These are phyloP conservation scores for Xylaria palmicola DNA, from an alignment of 495 filamentous ascomycete genomes.

Conservation along the genomic window DNA sequence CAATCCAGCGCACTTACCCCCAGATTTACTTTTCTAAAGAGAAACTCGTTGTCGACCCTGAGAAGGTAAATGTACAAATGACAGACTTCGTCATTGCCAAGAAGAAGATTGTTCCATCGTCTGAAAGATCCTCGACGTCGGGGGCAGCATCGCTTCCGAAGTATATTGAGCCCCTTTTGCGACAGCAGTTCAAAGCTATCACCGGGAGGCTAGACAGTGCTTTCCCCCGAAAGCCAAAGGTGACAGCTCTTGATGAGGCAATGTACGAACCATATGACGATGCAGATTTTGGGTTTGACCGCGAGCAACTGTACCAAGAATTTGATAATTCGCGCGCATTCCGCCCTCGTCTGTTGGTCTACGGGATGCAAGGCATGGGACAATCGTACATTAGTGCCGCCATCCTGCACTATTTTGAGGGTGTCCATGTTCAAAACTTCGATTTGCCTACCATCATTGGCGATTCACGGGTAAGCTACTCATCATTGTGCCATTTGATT, in stretches of 20 bases:
- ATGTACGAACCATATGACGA: conserved; percentile 86
- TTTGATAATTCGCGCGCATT: conserved; percentile 89
- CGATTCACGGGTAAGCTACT: conserved; percentile 50
- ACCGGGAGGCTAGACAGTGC: conserved; percentile 67
- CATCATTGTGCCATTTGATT: conserved; percentile 42
- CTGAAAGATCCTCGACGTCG: conserved; percentile 81
- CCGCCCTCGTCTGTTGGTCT: conserved; percentile 79
- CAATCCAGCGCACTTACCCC: conserved; percentile 90
- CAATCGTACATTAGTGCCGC: conserved; percentile 90
- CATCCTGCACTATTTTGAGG: conserved; percentile 84
- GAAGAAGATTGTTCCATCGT: conserved; percentile 94
- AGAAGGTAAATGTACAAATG: conserved; percentile 76
- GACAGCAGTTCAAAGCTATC: conserved; percentile 65
- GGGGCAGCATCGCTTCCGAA: conserved; percentile 75
- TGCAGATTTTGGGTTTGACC: conserved; percentile 70
- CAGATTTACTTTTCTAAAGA: conserved; percentile 91
- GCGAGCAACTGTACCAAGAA: conserved; percentile 83
- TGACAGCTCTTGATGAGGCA: conserved; percentile 89
- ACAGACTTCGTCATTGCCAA: conserved; percentile 96
- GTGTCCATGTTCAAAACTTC: conserved; percentile 91
- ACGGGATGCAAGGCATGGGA: conserved; percentile 82
- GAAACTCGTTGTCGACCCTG: conserved; percentile 85
- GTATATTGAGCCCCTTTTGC: conserved; percentile 77
- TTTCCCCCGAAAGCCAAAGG: conserved; percentile 76
- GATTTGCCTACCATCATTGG: conserved; percentile 78